Conservation (phyloP, 768 basidiomycete genomes). For the Leucosporidium yakuticum region DNA sequence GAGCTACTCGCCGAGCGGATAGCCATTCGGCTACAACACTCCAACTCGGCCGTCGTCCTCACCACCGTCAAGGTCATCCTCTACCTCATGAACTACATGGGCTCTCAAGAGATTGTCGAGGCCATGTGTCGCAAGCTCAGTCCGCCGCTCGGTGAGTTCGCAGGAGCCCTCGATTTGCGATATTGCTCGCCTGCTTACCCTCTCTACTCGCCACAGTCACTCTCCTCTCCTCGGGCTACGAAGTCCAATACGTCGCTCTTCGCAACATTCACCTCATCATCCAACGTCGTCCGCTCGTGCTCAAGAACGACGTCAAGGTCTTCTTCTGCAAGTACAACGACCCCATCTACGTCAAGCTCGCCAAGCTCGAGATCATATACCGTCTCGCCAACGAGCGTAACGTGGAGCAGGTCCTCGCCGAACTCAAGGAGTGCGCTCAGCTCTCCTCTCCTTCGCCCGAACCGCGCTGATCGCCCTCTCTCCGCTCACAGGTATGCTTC, state of each 20-base stretch:
- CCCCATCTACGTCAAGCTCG: constrained; percentile 96
- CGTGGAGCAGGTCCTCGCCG: constrained; percentile 82
- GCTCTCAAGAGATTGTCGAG: constrained; percentile 74
- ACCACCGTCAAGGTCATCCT: constrained; percentile 95
- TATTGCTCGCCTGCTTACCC: background rate
- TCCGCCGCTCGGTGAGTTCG: constrained; percentile 72
- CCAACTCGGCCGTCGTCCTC: constrained; percentile 98
- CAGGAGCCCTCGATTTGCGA: constrained; percentile 1
- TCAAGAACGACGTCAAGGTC: constrained; percentile 95
- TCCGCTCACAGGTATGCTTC: constrained; percentile 70
- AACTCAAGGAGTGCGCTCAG: constrained; percentile 76
- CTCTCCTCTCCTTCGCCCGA: background rate
- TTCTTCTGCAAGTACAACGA: constrained; percentile 99
- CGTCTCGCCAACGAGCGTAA: constrained; percentile 92
- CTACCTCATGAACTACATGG: constrained; percentile 99
- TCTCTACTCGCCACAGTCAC: constrained; percentile 57
- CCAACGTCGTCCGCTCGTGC: constrained; percentile 80
- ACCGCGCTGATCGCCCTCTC: background rate
- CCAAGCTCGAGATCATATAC: constrained; percentile 98
- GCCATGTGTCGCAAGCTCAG: constrained; percentile 96
- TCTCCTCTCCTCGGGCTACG: constrained; percentile 88
- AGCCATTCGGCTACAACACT: constrained; percentile 85
- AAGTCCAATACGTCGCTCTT: constrained; percentile 96
- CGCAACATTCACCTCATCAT: constrained; percentile 96
- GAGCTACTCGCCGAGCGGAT: constrained; percentile 94